Evolutionary conservation across 2,329 filamentous ascomycete genomes (phyloP).

Genomic region (Apiospora rasikravindrae): DNA sequence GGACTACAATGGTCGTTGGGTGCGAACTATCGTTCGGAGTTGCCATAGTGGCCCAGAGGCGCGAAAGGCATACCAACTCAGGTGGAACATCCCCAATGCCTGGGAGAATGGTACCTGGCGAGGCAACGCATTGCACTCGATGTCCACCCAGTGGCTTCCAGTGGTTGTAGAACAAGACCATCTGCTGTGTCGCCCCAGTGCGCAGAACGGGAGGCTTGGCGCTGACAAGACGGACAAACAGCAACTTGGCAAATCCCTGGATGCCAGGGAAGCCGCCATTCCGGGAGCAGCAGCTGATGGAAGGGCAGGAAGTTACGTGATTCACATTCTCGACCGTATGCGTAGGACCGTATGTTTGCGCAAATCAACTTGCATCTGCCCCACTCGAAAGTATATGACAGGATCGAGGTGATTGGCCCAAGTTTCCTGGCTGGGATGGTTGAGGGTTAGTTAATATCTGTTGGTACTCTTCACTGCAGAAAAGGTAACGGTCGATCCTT

Average conservation of each 20-base stretch:
- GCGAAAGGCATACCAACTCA: neutral
- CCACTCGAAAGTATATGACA: neutral
- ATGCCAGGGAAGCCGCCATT: neutral
- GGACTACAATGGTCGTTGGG: neutral
- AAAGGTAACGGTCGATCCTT: neutral
- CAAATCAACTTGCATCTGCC: neutral
- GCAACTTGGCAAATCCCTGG: neutral
- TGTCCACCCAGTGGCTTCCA: neutral
- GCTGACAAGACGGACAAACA: neutral
- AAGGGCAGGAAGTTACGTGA: neutral
- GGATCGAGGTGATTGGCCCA: neutral
- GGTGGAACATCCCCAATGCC: neutral
- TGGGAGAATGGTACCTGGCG: neutral
- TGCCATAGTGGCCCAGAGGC: neutral
- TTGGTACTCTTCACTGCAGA: neutral
- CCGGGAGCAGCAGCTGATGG: constrained; percentile 1
- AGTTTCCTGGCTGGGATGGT: neutral
- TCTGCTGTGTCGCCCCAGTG: neutral
- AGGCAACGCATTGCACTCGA: neutral
- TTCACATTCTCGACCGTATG: constrained; percentile 15
- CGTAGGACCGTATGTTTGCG: neutral
- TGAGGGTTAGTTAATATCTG: constrained; percentile 5
- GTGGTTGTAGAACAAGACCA: neutral
- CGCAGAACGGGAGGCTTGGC: neutral
- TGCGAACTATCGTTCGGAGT: neutral